Percentiles rank a stretch among this genome's conserved stretches.
Conservation (phyloP, 2,329 filamentous ascomycete species). For the Alternaria triticimaculans region DNA sequence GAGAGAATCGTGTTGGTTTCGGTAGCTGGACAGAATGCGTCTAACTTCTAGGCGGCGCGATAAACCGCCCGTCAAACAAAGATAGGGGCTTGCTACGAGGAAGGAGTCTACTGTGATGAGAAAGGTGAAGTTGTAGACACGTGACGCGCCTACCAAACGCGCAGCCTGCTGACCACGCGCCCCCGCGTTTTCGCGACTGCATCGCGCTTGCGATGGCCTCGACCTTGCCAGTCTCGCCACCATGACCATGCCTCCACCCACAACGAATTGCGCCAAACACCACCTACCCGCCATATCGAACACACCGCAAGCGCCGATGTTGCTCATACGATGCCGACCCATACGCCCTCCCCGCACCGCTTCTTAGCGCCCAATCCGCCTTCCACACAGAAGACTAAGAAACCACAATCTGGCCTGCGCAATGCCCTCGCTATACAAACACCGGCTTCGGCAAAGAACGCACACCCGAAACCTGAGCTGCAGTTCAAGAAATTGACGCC, state of each 20-base stretch:
- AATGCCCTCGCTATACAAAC: constrained; percentile 25
- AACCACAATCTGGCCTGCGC: constrained; percentile 33
- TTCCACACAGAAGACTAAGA: constrained; percentile 26
- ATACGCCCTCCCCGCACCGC: constrained; percentile 44
- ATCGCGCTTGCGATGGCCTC: neutral
- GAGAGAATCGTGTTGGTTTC: neutral
- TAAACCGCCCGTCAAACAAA: neutral
- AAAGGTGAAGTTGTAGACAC: neutral
- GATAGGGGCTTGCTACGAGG: neutral
- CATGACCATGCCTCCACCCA: constrained; percentile 3
- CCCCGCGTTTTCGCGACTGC: constrained; percentile 14
- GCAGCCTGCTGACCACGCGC: constrained; percentile 23
- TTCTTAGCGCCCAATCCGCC: constrained; percentile 35
- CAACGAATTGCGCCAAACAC: neutral
- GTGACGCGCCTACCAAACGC: neutral
- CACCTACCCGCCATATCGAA: neutral
- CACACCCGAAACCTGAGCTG: neutral
- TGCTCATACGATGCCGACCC: constrained; percentile 27
- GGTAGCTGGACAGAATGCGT: rapidly evolving
- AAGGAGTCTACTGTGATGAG: neutral
- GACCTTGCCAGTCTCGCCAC: neutral
- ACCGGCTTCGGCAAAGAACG: neutral
- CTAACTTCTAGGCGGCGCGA: too few species aligned
- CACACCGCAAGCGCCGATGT: neutral
- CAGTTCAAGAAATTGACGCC: constrained; percentile 31